Evolutionary conservation across 1,139 yeast species (phyloP).

Genomic region (Insectozyma bohioensis): DNA sequence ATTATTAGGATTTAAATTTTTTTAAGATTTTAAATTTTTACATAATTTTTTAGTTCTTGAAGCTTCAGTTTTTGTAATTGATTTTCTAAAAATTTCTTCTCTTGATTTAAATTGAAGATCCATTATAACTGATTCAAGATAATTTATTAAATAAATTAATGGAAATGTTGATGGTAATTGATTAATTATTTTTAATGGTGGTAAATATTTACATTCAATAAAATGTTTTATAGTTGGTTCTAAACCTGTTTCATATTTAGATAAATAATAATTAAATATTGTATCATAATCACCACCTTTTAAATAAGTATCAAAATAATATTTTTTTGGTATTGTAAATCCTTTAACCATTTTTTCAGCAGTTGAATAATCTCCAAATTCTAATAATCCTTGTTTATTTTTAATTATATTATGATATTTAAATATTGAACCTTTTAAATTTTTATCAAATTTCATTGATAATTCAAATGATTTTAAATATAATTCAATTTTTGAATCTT

Average conservation of each 20-base stretch:
- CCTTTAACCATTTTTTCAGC: slow-evolving; percentile 35
- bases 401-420: slow-evolving; percentile 11
- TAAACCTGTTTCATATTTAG: slow-evolving; percentile 14
- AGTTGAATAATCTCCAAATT: slow-evolving; percentile 27
- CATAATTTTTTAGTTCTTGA: slow-evolving; percentile 16
- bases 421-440: slow-evolving; percentile 6
- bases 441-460: not conserved
- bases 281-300: slow-evolving; percentile 3
- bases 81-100: slow-evolving; percentile 24
- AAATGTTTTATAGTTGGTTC: slow-evolving; percentile 32
- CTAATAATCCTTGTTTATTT: slow-evolving; percentile 8
- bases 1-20: slow-evolving; percentile 32
- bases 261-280: slow-evolving; percentile 25
- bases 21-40: slow-evolving; percentile 21
- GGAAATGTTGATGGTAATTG: slow-evolving; percentile 36
- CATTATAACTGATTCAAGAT: slow-evolving; percentile 23
- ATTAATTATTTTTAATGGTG: slow-evolving; percentile 26
- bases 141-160: slow-evolving; percentile 29
- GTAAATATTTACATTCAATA: slow-evolving; percentile 22
- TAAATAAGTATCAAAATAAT: slow-evolving; percentile 1
- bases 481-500: slow-evolving; percentile 23
- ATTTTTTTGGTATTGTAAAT: slow-evolving; percentile 2
- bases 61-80: slow-evolving; percentile 28
- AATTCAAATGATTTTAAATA: slow-evolving; percentile 38
- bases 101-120: slow-evolving; percentile 22